Base-by-base conservation (phyloP, 2,329 filamentous ascomycete genomes). In the Sporothrix pallida region DNA sequence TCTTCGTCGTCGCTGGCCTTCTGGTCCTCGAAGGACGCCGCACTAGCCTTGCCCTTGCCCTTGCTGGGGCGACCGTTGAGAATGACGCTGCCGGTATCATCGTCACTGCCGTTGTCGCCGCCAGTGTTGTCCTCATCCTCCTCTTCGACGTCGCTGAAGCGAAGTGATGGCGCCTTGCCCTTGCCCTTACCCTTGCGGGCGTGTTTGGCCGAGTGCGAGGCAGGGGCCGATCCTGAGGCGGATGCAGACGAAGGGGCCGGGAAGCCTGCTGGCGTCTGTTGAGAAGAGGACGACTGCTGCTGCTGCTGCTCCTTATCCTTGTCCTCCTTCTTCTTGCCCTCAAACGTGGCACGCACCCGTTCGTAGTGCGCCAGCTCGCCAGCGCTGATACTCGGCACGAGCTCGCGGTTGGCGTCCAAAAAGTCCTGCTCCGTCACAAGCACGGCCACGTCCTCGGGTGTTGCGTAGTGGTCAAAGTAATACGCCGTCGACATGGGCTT, bases 351-450 rank as follows among this genome's bases (percentile, higher is more conserved):
- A 54, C 96, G 87, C 6, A 99, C 95, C 0, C 88, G 85, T 80
- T 97, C 93, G 78, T 98, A 99, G 80, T 99, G 96, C 67, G 92
- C 88, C 56, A 99, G 84, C 83, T 99, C 96, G 75, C 97, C 95
- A 12, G 92, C 91, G 79, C 94, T 97, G 70, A 99, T 96, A 83
- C 92, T 95, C 17, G 95, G 95, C n/a, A 98, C 91, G 56, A 99
- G 87, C 83, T 98, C 96, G 60, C 85, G 85, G 79, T 95, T 90
- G 0, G 96, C 96, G 37, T 89, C 88, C 26, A 92, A 81, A 80
- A 99, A 99, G 81, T 99, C 96, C 68, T 92, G 88, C 81, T 98
- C 95, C 0, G 90, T 92, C 42, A 99, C 96, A 83, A 93, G 90
- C 76, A 99, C 95, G 37, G 91, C 89, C 0, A 95, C 89, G 79